phyloP scores from a whole-genome alignment of 2,329 filamentous ascomycete species.

The Truncatella angustata region DNA sequence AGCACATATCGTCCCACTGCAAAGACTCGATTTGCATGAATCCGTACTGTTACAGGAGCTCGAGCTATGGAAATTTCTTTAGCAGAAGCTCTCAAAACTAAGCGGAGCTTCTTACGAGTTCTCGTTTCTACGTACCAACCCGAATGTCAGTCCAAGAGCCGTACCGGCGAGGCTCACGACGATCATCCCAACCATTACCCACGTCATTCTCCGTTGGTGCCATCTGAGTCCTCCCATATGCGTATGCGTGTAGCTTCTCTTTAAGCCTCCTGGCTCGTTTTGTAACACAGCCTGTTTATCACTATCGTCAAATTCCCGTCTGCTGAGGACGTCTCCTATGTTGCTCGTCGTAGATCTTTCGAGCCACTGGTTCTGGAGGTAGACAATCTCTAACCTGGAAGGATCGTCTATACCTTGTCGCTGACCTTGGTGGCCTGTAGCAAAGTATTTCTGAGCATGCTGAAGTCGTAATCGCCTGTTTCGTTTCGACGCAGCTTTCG shows the following conservation, averaged over 20 bases:
- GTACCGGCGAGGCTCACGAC: background rate
- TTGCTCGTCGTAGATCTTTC: too few relatives aligned
- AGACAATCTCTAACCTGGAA: too few relatives aligned
- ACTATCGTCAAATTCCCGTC: background rate
- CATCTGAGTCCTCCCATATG: background rate
- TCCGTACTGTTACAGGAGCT: background rate
- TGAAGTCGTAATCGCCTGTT: too few relatives aligned
- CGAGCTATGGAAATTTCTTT: background rate
- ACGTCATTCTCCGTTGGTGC: background rate
- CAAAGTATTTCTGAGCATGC: too few relatives aligned
- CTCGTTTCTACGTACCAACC: background rate
- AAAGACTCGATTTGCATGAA: background rate
- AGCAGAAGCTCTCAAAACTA: too few relatives aligned
- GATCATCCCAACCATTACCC: background rate
- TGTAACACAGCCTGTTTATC: background rate
- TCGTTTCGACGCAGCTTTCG: too few relatives aligned
- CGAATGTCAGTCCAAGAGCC: background rate
- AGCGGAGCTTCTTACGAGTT: background rate
- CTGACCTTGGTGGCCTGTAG: too few relatives aligned
- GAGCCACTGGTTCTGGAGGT: too few relatives aligned
- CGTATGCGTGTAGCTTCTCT: background rate
- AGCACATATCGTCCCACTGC: background rate
- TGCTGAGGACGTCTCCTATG: background rate
- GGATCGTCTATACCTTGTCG: too few relatives aligned
- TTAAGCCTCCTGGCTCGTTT: background rate